A percentile compares a stretch with the other conserved stretches of the same genome.
phyloP scores from a whole-genome alignment of 768 basidiomycete genomes.

The Rossbeevera mucosa region DNA sequence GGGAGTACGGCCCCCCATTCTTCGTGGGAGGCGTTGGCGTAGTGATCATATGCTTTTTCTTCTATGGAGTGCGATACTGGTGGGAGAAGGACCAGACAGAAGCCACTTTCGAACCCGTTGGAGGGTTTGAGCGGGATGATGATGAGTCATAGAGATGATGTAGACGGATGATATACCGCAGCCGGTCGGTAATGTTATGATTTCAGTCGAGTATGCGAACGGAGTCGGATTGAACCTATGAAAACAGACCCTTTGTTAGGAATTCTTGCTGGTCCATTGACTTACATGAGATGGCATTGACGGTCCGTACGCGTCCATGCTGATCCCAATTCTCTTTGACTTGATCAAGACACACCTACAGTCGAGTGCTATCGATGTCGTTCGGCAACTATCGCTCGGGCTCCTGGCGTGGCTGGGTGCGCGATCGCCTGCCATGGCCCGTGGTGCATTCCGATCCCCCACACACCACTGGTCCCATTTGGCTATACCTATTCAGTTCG shows the following conservation, averaged over 20 bases:
- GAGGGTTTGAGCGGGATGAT: slow-evolving; percentile 66
- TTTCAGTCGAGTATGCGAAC: slow-evolving; percentile 6
- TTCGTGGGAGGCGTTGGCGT: slow-evolving; percentile 57
- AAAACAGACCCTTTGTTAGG: too few relatives aligned
- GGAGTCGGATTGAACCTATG: too few relatives aligned
- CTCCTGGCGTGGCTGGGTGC: slow-evolving; percentile 86
- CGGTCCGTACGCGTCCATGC: background rate
- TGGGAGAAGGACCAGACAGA: slow-evolving; percentile 77
- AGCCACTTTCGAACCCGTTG: slow-evolving; percentile 86
- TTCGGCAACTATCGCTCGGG: slow-evolving; percentile 86
- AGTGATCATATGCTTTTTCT: slow-evolving; percentile 59
- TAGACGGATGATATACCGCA: slow-evolving; percentile 18
- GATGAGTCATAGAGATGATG: slow-evolving; percentile 27
- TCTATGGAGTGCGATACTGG: slow-evolving; percentile 62
- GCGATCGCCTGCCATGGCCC: background rate
- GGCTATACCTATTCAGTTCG: too few relatives aligned
- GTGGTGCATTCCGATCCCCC: background rate
- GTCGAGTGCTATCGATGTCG: slow-evolving; percentile 93
- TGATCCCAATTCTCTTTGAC: slow-evolving; percentile 54
- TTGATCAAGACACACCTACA: slow-evolving; percentile 94
- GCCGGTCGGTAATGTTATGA: background rate
- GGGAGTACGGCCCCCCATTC: slow-evolving; percentile 67
- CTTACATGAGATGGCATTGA: background rate
- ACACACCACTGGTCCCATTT: background rate
- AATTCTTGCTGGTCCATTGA: too few relatives aligned